These are phyloP conservation scores for Hypomyces perniciosus DNA, from an alignment of 2,329 filamentous ascomycete genomes.

Conservation along the genomic window DNA sequence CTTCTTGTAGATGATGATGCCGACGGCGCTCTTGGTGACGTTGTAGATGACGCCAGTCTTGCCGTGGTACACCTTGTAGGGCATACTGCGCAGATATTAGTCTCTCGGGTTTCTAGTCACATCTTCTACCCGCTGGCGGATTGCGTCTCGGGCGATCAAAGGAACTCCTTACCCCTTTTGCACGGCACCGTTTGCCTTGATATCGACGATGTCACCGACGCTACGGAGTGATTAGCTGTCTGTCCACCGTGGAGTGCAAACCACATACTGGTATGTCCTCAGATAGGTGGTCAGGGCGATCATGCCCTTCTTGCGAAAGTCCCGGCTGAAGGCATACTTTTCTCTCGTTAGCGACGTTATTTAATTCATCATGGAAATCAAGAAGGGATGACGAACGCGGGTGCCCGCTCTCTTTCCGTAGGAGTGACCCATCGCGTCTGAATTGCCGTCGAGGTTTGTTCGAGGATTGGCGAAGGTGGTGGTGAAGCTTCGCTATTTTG, in stretches of 20 bases:
- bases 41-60: constrained; percentile 99
- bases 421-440: constrained; percentile 75
- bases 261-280: constrained; percentile 72
- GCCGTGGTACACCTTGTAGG: constrained; percentile 99
- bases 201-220: constrained; percentile 98
- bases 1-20: constrained; percentile 99
- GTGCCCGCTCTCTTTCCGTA: constrained; percentile 82
- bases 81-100: constrained; percentile 61
- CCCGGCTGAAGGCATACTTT: constrained; percentile 85
- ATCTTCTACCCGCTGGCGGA: not conserved
- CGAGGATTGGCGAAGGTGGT: constrained; percentile 34
- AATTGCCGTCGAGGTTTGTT: constrained; percentile 37
- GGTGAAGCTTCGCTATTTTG: constrained; percentile 26
- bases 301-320: constrained; percentile 92
- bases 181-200: constrained; percentile 96
- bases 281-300: constrained; percentile 94
- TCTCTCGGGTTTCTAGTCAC: not conserved
- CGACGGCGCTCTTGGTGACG: constrained; percentile 95
- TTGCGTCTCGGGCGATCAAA: not conserved
- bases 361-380: constrained; percentile 10
- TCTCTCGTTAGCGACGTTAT: constrained; percentile 23
- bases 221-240: constrained; percentile 46
- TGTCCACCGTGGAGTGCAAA: constrained; percentile 10
- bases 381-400: constrained; percentile 54
- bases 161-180: constrained; percentile 77